These are phyloP conservation scores for Leucocoprinus leucothites DNA, from an alignment of 768 basidiomycete species.

Conservation along the genomic window DNA sequence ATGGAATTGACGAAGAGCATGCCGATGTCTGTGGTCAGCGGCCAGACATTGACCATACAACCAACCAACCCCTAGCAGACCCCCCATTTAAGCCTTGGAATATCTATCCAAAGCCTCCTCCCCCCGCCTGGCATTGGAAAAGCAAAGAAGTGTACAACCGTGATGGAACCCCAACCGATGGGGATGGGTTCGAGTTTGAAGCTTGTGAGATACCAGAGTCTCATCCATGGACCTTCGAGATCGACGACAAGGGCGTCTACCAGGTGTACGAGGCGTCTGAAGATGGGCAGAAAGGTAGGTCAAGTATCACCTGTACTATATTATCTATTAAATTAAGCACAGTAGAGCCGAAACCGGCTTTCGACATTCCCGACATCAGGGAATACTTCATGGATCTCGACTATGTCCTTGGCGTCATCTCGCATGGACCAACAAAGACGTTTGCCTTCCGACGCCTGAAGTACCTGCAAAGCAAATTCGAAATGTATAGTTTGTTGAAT, in stretches of 20 bases:
- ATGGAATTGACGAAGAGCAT: slow-evolving; percentile 58
- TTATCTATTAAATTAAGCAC: not conserved
- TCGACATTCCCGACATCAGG: slow-evolving; percentile 78
- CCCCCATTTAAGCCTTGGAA: slow-evolving; percentile 61
- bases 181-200: slow-evolving; percentile 64
- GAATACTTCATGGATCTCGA: slow-evolving; percentile 98
- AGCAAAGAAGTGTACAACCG: slow-evolving; percentile 45
- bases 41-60: slow-evolving; percentile 47
- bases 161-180: slow-evolving; percentile 30
- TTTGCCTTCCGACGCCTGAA: slow-evolving; percentile 91
- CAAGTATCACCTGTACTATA: not conserved
- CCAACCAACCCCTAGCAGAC: slow-evolving; percentile 13
- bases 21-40: slow-evolving; percentile 66
- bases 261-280: slow-evolving; percentile 62
- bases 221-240: slow-evolving; percentile 60
- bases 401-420: slow-evolving; percentile 83
- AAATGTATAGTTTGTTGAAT: slow-evolving; percentile 88
- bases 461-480: slow-evolving; percentile 91
- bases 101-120: slow-evolving; percentile 90
- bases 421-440: slow-evolving; percentile 94
- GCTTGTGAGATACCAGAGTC: slow-evolving; percentile 71
- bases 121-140: slow-evolving; percentile 94
- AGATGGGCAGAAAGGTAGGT: slow-evolving; percentile 27
- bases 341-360: slow-evolving; percentile 51
- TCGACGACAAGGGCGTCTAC: slow-evolving; percentile 90